Evolutionary conservation across 805 yeast species (phyloP), one percentile per base, ranked within the genome.

Genomic region (Metschnikowia lachancei): DNA sequence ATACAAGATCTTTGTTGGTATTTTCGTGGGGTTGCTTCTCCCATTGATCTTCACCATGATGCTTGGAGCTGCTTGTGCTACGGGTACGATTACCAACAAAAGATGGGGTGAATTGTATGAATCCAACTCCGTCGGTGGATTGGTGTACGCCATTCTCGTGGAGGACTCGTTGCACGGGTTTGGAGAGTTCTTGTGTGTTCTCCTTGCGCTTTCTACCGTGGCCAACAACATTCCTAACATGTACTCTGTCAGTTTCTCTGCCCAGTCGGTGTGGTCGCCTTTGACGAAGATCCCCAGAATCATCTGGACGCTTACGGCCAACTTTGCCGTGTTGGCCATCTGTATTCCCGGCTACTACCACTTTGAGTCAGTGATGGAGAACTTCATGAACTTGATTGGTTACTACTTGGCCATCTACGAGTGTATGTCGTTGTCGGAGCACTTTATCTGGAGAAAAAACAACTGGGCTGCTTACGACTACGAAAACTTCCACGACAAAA

Each of bases 151-250:
- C 43, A 77, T 91, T 55, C 72, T 91, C 50, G 94, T 87, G 44
- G 77, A 81, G 53, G 78, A 90, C 63, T 85, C 95, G 4, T 75
- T 89, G 50, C 91, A 87, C 67, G 91, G 89, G 9, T 88, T 91
- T 57, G 97, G 97, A 52, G 83, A 87, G 66, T 89, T 91, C 76
- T 83, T 91, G 67, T 80, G 91, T 68, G 97, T 91, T 28, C 26
- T 91, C 16, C 72, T 91, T 53, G 88, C 95, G 14, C 69, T 91
- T 55, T 87, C 96, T 28, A 88, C 96, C 28, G 85, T 91, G 47
- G 83, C 96, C 54, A 89, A 88, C 76, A 90, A 89, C 72, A 81
- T 90, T 66, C 97, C 97, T 67, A 90, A 89, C 74, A 83, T 89
- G 85, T 91, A 91, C 75, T 87, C 97, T 20, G 80, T 89, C 59